These are phyloP conservation scores for Scytalidium sp. DNA, from an alignment of 2,329 filamentous ascomycete genomes.

Conservation along the genomic window DNA sequence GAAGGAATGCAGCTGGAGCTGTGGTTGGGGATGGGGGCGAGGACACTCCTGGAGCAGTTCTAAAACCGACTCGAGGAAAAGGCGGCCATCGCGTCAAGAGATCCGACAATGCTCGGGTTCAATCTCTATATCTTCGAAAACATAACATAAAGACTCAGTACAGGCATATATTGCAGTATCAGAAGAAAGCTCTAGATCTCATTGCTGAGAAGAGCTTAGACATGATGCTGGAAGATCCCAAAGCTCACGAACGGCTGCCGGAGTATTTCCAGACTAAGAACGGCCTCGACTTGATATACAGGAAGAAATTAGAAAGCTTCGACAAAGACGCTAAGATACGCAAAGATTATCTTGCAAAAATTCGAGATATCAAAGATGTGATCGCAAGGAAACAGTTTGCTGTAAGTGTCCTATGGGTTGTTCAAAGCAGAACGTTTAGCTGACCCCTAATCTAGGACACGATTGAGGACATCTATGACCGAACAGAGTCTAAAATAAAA, in stretches of 20 bases:
- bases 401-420: constrained; percentile 13
- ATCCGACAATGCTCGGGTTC: constrained; percentile 21
- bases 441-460: constrained; percentile 11
- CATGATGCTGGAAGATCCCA: constrained; percentile 15
- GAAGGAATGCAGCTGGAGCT: background rate
- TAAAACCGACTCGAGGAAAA: constrained; percentile 8
- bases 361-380: constrained; percentile 10
- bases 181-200: constrained; percentile 19
- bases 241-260: constrained; percentile 22
- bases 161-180: constrained; percentile 19
- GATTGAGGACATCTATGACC: constrained; percentile 16
- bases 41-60: constrained; percentile 8
- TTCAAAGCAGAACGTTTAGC: background rate
- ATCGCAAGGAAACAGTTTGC: constrained; percentile 13
- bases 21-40: constrained; percentile 5
- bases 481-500: constrained; percentile 13
- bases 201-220: constrained; percentile 25
- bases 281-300: constrained; percentile 14
- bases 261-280: constrained; percentile 21
- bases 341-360: constrained; percentile 8
- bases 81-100: constrained; percentile 23
- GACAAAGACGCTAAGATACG: constrained; percentile 7
- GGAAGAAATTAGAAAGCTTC: constrained; percentile 11
- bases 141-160: constrained; percentile 22
- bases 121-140: constrained; percentile 24